phyloP scores from a whole-genome alignment of 345 rosid species.

The Limnanthes douglasii region DNA sequence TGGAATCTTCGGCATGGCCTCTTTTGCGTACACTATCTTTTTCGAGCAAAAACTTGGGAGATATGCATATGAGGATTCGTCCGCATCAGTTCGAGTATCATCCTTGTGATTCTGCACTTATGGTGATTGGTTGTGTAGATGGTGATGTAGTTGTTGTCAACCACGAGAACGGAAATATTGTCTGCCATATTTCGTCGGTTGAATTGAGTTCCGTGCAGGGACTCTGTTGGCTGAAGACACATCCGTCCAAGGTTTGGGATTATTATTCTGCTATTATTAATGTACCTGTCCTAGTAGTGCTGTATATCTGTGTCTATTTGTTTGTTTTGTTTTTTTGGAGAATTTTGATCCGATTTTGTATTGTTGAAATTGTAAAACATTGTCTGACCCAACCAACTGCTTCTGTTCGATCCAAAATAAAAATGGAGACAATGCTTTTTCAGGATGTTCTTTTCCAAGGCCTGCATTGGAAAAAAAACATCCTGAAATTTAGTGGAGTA shows the following conservation, averaged over 20 bases:
- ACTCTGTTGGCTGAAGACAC: slow-evolving; percentile 85
- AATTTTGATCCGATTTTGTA: no score
- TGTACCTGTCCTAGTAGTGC: no score
- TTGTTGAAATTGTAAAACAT: no score
- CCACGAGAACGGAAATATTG: slow-evolving; percentile 73
- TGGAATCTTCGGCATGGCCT: slow-evolving; percentile 80
- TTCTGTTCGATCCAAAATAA: no score
- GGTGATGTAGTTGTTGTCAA: slow-evolving; percentile 87
- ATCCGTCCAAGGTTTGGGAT: slow-evolving; percentile 88
- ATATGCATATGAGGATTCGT: slow-evolving; percentile 33
- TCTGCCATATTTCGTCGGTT: slow-evolving; percentile 63
- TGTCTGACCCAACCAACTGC: no score
- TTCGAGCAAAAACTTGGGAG: slow-evolving; percentile 21
- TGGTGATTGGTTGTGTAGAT: slow-evolving; percentile 88
- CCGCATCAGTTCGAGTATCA: slow-evolving; percentile 97
- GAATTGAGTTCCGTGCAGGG: slow-evolving; percentile 76
- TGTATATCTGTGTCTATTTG: no score
- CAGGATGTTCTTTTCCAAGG: no score
- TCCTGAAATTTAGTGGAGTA: no score
- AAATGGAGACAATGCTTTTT: no score
- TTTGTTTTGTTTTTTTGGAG: slow-evolving; percentile 1
- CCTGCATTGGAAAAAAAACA: no score
- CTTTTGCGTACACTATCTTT: slow-evolving; percentile 48
- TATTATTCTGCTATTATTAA: no score
- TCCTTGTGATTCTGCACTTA: slow-evolving; percentile 53